Conservation (phyloP, 2,329 filamentous ascomycete genomes). For the Exophiala mesophila region DNA sequence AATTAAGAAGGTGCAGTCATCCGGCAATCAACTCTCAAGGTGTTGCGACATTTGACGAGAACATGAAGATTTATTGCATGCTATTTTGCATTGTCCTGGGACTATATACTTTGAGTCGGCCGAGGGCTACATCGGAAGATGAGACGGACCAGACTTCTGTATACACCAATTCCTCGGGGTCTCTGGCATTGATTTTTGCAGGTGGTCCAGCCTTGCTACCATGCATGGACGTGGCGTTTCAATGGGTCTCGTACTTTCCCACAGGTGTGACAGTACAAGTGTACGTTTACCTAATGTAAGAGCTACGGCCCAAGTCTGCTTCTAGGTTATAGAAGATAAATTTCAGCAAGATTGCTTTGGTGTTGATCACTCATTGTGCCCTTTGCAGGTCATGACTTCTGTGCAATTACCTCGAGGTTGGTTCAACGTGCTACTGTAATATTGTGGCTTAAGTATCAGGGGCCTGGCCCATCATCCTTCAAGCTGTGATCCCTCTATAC, state of each 20-base stretch:
- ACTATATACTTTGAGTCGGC: not conserved
- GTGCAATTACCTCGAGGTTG: no score
- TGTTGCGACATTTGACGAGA: not conserved
- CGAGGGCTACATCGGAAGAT: no score
- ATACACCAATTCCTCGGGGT: no score
- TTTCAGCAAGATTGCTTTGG: no score
- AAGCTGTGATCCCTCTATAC: no score
- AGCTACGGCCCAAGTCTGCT: not conserved
- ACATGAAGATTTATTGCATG: not conserved
- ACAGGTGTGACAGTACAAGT: not conserved
- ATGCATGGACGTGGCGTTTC: not conserved
- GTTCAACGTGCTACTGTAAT: no score
- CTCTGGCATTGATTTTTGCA: no score
- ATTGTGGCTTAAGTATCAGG: no score
- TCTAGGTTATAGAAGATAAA: not conserved
- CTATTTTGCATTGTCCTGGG: not conserved
- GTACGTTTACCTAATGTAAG: not conserved
- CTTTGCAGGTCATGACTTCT: no score
- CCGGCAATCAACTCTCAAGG: not conserved
- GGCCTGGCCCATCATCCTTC: no score
- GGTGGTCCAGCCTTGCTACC: no score
- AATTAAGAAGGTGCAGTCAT: not conserved
- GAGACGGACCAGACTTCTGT: not conserved
- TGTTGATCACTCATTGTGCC: no score
- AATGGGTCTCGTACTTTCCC: not conserved